phyloP scores from a whole-genome alignment of 768 basidiomycete genomes.

The Rhizopogon vulgaris region DNA sequence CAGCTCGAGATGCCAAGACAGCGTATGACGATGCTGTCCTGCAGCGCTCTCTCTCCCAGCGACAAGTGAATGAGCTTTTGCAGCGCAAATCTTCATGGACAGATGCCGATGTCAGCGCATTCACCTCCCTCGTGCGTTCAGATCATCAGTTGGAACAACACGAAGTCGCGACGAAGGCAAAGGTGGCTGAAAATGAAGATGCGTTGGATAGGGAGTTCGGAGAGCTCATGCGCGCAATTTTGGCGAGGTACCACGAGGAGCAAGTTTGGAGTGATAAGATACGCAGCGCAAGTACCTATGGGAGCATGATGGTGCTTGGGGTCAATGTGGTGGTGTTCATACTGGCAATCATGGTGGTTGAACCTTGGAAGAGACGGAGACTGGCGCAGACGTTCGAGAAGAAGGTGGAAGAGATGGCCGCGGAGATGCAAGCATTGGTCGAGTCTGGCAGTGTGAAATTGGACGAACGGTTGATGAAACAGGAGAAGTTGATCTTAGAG shows the following conservation, averaged over 20 bases:
- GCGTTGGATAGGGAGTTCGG: slow-evolving; percentile 84
- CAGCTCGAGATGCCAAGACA: slow-evolving; percentile 66
- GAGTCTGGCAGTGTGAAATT: slow-evolving; percentile 45
- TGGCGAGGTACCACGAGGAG: slow-evolving; percentile 94
- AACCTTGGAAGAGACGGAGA: slow-evolving; percentile 91
- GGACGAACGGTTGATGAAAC: slow-evolving; percentile 41
- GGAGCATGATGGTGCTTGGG: slow-evolving; percentile 75
- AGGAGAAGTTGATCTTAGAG: slow-evolving; percentile 31
- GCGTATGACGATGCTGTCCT: slow-evolving; percentile 76
- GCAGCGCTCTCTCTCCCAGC: slow-evolving; percentile 78
- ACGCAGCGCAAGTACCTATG: slow-evolving; percentile 90
- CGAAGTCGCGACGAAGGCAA: slow-evolving; percentile 63
- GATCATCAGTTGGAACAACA: slow-evolving; percentile 85
- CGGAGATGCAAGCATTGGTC: slow-evolving; percentile 34
- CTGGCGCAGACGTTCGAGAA: slow-evolving; percentile 87
- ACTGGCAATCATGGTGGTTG: slow-evolving; percentile 83
- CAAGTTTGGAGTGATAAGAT: slow-evolving; percentile 99
- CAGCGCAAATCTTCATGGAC: slow-evolving; percentile 93
- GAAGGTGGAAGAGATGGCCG: slow-evolving; percentile 59
- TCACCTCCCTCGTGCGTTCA: slow-evolving; percentile 84
- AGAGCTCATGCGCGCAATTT: slow-evolving; percentile 81
- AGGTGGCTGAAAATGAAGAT: slow-evolving; percentile 64
- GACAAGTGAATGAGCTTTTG: slow-evolving; percentile 92
- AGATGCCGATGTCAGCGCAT: slow-evolving; percentile 79
- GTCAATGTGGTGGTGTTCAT: slow-evolving; percentile 90